Evolutionary conservation across 1,284 basidiomycete genomes (phyloP), one percentile per base, ranked within the genome.

Genomic region (Paramarasmius palmivorus): DNA sequence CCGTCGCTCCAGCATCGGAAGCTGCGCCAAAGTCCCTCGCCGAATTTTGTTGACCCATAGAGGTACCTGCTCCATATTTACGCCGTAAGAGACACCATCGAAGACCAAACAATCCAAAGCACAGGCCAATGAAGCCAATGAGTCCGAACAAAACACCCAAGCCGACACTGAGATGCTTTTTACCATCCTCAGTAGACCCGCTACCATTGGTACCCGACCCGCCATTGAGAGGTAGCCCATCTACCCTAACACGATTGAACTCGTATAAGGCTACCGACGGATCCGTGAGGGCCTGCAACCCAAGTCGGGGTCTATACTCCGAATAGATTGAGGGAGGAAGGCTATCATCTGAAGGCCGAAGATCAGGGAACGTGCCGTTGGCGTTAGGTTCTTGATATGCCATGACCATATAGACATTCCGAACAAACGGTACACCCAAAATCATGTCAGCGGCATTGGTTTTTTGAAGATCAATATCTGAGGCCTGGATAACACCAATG

Each of bases 341-440:
- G 36, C 29, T 37, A 4, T 42, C 22, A 36, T 50, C 48, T 14
- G 41, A 32, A 9, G 46, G 37, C 7, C 54, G 54, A 12, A 56
- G 15, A 40, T 56, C 55, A n/a, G 55, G 67, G 61, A 86, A 83
- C 2, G 61, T 61, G 5, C 84, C 84, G 22, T 74, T 60, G 0
- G 67, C 23, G 44, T 72, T 61, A 2, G 84, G 83, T 0, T 63
- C 56, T 47, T 79, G 73, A 64, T 84, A 88, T 0, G 83, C 83
- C 77, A 90, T 78, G 57, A 90, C 87, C 19, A 80, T 83, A 65
- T 90, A 91, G 3, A 81, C 77, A 61, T 83, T 90, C 9, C 88
- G 78, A 60, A 91, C 71, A 65, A 90, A 91, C 0, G 88, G 84
- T 0, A 89, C 84, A 25, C 88, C 89, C 40, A 90, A 81, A 51